Conservation (phyloP, 495 filamentous ascomycete genomes). For the Podospora didyma region DNA sequence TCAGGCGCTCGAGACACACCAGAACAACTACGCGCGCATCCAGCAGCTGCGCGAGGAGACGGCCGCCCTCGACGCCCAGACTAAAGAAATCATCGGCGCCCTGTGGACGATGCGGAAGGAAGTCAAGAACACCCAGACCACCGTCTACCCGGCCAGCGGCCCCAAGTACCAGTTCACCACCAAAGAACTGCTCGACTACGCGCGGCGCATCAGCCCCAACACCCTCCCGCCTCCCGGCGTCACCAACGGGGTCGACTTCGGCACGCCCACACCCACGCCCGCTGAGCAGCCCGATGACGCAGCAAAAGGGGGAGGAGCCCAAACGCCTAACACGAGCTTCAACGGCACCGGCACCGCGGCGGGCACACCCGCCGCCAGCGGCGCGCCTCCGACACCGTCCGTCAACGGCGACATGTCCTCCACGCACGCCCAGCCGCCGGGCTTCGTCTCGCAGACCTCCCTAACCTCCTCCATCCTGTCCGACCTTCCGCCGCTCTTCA, state of each 20-base stretch:
- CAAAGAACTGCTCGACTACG: conserved; percentile 65
- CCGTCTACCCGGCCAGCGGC: conserved; percentile 38
- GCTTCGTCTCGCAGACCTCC: conserved; percentile 3
- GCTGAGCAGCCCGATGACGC: conserved; percentile 5
- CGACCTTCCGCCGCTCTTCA: conserved; percentile 35
- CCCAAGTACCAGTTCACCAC: conserved; percentile 50
- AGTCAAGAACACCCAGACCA: conserved; percentile 55
- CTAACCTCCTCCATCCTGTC: conserved; percentile 11
- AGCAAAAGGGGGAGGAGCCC: neutral
- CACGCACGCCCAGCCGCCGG: neutral
- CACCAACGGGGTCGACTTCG: conserved; percentile 31
- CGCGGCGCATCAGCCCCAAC: conserved; percentile 67
- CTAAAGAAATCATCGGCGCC: conserved; percentile 53
- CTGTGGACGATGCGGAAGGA: conserved; percentile 66
- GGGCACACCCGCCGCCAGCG: neutral
- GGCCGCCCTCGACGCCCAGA: conserved; percentile 55
- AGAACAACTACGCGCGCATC: conserved; percentile 62
- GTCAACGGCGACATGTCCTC: neutral
- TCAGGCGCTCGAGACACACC: conserved; percentile 62
- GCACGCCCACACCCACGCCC: conserved; percentile 7
- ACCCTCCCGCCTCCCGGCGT: conserved; percentile 64
- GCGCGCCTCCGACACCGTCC: conserved; percentile 6
- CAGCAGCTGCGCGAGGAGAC: conserved; percentile 56
- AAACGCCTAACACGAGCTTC: conserved; percentile 19
- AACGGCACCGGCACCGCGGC: conserved; percentile 11